Base-by-base conservation (phyloP, 306 rosid species). In the Vachellia pachyceras region DNA sequence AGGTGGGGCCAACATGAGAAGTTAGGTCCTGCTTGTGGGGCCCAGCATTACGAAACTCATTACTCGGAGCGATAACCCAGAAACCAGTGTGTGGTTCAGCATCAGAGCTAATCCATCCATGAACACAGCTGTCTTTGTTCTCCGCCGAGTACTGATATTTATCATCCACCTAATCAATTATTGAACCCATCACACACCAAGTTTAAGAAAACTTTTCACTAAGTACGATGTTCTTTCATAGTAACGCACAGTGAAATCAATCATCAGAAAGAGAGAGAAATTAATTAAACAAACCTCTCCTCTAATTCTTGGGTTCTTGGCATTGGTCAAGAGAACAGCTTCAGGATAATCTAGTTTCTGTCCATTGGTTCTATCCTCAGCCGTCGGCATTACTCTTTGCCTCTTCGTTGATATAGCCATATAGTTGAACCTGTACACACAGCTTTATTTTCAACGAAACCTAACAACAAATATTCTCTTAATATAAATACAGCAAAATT, bases 21-120 rank as follows among this genome's bases (percentile, higher is more conserved):
- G 99, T 95, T 52, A 95, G 98, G 5, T 91, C 98, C 85, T 95
- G 98, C 84, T 93, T 93, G 64, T 71, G 1, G 7, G 99, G 98
- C 13, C 98, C 99, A 12, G 65, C 85, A 10, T 84, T 69, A 0
- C 94, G 94, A 39, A 90, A 93, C 82, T 95, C 99, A n/a, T 80
- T 80, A 44, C 92, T 90, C 0, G 99, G 99, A 2, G 98, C 90
- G 61, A 95, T 90, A 68, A 91, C 41, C 99, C 99, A 95, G 61
- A 95, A 88, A 0, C 98, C 99, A 3, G 76, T 72, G 7, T 84
- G 77, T 15, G 86, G 45, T 35, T 86, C 49, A 22, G 90, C 71
- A 20, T 90, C 84, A 5, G 49, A 15, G 8, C 83, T 36, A 6
- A 87, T 87, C 99, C 99, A 95, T 0, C 98, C 98, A 23, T 93